A percentile compares a stretch with the other conserved stretches of the same genome.
Conservation (phyloP, 1,139 yeast species). For the Hyphopichia pseudoburtonii region DNA sequence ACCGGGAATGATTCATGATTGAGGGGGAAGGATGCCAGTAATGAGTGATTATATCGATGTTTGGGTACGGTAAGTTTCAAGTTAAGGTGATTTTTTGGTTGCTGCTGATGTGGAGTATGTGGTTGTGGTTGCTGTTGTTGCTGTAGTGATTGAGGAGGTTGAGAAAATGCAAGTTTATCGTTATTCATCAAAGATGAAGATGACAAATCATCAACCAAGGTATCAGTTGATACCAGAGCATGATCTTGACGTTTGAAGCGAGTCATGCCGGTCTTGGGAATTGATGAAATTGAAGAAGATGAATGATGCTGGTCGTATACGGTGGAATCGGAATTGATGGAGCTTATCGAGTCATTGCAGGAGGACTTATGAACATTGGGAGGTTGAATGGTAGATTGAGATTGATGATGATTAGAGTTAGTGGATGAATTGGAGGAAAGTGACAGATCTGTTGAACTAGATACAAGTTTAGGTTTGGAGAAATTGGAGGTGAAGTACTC, state of each 20-base stretch:
- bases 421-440: conserved; percentile 4
- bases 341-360: conserved; percentile 17
- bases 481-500: conserved; percentile 4
- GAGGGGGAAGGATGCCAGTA: conserved; percentile 6
- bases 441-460: not conserved
- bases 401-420: conserved; percentile 2
- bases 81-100: conserved; percentile 5
- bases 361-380: conserved; percentile 11
- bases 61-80: conserved; percentile 7
- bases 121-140: not conserved
- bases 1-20: conserved; percentile 12
- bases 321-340: conserved; percentile 21
- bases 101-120: not conserved
- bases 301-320: conserved; percentile 10
- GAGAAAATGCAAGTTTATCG: not conserved
- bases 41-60: conserved; percentile 3
- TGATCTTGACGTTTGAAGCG: conserved; percentile 4
- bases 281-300: conserved; percentile 5
- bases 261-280: not conserved
- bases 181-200: not conserved
- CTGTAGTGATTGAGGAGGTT: not conserved
- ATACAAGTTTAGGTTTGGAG: not conserved
- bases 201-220: conserved; percentile 23
- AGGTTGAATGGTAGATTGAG: conserved; percentile 1
- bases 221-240: conserved; percentile 21